A percentile compares a stretch with the other conserved stretches of the same genome.
Conservation (phyloP, 208 protist genomes). For the Tritrichomonas musculus region DNA sequence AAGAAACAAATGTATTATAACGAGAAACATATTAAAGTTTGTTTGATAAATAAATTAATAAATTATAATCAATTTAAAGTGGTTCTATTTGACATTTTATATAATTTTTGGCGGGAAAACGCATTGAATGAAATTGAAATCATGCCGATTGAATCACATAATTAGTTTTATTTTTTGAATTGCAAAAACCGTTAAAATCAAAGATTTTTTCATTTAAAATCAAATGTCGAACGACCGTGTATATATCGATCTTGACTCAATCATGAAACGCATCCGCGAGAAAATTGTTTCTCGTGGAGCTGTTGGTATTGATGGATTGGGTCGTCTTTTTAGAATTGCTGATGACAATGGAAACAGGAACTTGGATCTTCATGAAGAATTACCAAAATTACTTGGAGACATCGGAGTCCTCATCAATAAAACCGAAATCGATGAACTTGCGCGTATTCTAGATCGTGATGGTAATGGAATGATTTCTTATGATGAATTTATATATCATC, state of each 20-base stretch:
- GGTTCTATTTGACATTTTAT: no score
- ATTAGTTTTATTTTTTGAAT: no score
- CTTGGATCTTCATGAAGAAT: background rate
- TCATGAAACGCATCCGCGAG: background rate
- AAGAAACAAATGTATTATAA: no score
- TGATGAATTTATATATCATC: background rate
- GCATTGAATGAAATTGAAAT: no score
- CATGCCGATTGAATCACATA: no score
- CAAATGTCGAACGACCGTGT: no score
- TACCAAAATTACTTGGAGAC: background rate
- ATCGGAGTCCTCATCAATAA: conserved; percentile 1
- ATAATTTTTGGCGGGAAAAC: no score
- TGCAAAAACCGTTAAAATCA: no score
- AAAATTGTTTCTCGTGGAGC: background rate
- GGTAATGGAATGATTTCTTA: background rate
- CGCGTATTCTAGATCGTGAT: background rate
- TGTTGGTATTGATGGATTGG: background rate
- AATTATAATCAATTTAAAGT: no score
- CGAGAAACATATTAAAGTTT: no score
- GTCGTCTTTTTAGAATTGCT: conserved; percentile 2
- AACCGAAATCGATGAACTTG: background rate
- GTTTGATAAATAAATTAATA: no score
- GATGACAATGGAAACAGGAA: background rate
- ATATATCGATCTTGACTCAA: background rate
- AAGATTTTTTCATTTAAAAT: no score